phyloP scores from a whole-genome alignment of 139 green algal genomes.

The Micractinium conductrix region DNA sequence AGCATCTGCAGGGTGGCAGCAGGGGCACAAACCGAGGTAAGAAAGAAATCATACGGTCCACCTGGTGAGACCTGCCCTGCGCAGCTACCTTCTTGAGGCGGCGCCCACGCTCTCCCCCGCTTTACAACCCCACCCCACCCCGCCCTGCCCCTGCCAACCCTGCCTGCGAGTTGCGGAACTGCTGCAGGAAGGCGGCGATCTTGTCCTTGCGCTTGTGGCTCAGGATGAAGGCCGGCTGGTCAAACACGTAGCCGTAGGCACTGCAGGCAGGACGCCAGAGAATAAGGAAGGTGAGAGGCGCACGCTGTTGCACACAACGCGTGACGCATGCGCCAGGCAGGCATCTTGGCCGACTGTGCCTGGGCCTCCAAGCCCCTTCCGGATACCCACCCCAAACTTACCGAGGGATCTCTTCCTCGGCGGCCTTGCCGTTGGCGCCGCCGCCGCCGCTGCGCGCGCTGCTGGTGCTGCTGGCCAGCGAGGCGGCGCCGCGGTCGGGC shows the following conservation, averaged over 20 bases:
- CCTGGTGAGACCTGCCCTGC: not conserved
- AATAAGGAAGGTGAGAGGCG: not conserved
- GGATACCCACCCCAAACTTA: not conserved
- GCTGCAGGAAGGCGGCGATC: constrained; percentile 56
- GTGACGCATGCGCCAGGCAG: not conserved
- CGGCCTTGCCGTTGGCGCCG: not conserved
- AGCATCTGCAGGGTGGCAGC: constrained; percentile 64
- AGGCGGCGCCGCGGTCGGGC: not conserved
- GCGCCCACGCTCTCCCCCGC: no score
- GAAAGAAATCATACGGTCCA: no score
- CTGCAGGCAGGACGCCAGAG: constrained; percentile 19
- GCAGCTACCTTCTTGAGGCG: not conserved
- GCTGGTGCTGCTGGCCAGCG: not conserved
- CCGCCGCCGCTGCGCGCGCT: not conserved
- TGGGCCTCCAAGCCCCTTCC: not conserved
- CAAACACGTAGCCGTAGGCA: constrained; percentile 63
- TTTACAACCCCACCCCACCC: not conserved
- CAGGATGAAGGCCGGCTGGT: constrained; percentile 63
- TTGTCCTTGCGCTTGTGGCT: constrained; percentile 54
- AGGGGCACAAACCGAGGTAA: no score
- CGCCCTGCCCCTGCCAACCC: not conserved
- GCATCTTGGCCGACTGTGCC: not conserved
- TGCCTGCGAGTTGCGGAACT: constrained; percentile 68
- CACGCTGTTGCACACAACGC: not conserved
- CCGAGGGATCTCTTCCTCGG: constrained; percentile 1